These are phyloP conservation scores for Pestalotiopsis sp. DNA, from an alignment of 2,329 filamentous ascomycete genomes.

Conservation along the genomic window DNA sequence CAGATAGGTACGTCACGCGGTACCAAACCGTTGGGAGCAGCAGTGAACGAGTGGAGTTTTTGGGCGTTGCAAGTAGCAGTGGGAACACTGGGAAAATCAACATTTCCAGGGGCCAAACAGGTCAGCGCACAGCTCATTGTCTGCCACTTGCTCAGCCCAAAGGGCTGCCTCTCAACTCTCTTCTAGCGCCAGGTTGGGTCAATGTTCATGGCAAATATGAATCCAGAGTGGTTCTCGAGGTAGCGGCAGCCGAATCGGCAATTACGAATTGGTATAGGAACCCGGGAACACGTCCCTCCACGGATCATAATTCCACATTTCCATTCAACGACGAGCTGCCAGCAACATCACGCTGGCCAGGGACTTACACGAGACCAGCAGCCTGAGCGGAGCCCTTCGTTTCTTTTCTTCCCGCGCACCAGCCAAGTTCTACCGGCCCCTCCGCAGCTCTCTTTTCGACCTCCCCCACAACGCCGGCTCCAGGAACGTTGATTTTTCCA, in stretches of 20 bases:
- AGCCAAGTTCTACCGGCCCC: not conserved
- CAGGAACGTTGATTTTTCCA: slow-evolving; percentile 7
- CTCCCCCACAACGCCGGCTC: not conserved
- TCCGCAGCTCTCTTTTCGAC: not conserved
- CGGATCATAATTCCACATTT: too few relatives aligned
- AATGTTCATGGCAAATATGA: not conserved
- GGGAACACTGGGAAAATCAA: not conserved
- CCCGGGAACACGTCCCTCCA: not conserved
- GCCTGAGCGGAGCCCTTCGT: not conserved
- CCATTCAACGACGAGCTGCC: too few relatives aligned
- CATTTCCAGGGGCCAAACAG: not conserved
- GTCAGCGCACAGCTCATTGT: not conserved
- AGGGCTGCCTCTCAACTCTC: not conserved
- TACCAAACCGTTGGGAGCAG: not conserved
- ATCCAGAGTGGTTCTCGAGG: not conserved
- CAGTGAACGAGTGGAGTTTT: not conserved
- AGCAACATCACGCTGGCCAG: too few relatives aligned
- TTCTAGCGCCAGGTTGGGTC: not conserved
- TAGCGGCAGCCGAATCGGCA: not conserved
- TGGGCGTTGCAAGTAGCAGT: not conserved
- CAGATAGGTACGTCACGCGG: not conserved
- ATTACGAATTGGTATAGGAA: not conserved
- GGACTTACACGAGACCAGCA: not conserved
- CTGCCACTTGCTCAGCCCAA: not conserved
- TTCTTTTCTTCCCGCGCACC: not conserved